These are phyloP conservation scores for Capsella rubella DNA, from an alignment of 441 rosid species.

Conservation along the genomic window DNA sequence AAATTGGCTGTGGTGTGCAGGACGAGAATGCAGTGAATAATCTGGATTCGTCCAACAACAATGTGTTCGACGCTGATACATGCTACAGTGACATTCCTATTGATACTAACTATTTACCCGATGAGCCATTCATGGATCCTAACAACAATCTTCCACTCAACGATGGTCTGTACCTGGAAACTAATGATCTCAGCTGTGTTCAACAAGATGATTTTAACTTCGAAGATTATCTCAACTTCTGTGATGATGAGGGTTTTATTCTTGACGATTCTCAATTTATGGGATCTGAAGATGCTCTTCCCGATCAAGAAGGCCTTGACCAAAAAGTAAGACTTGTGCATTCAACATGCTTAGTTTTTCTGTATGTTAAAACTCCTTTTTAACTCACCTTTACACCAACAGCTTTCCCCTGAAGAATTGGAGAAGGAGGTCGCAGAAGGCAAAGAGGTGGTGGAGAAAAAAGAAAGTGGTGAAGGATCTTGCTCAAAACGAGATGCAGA, in stretches of 20 bases:
- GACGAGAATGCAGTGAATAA: conserved; percentile 51
- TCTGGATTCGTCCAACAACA: conserved; percentile 51
- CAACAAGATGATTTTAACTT: conserved; percentile 62
- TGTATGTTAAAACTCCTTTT: neutral
- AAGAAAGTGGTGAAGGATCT: conserved; percentile 58
- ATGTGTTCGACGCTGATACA: conserved; percentile 50
- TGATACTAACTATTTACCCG: conserved; percentile 51
- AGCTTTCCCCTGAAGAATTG: conserved; percentile 55
- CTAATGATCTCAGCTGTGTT: conserved; percentile 64
- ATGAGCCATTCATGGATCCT: conserved; percentile 62
- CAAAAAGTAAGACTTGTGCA: conserved; percentile 53
- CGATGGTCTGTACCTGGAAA: conserved; percentile 68
- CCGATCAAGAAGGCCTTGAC: conserved; percentile 15
- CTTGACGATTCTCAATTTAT: conserved; percentile 61
- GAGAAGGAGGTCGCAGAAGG: conserved; percentile 45
- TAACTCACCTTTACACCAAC: conserved; percentile 42
- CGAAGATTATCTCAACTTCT: conserved; percentile 78
- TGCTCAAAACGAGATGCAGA: conserved; percentile 65
- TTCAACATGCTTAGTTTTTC: conserved; percentile 1
- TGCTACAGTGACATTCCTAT: conserved; percentile 47
- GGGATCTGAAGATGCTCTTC: conserved; percentile 46
- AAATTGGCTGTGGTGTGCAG: conserved; percentile 50
- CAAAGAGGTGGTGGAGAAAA: conserved; percentile 47
- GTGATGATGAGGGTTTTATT: conserved; percentile 54
- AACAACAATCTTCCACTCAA: conserved; percentile 48